These are phyloP conservation scores for Sedum album DNA, from an alignment of 164 flowering plant genomes.

Conservation along the genomic window DNA sequence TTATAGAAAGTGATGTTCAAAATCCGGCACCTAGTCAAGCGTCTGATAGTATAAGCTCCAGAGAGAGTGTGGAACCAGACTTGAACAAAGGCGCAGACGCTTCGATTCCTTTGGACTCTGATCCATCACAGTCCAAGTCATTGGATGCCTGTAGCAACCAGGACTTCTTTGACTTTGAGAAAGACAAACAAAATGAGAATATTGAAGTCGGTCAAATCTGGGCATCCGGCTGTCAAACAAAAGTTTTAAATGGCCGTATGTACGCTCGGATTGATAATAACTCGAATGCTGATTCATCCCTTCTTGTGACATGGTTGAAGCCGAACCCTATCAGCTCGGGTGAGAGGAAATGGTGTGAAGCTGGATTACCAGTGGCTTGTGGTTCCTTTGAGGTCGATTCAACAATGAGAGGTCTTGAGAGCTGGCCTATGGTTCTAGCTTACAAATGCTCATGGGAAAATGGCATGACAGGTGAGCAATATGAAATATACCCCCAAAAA, in stretches of 20 bases:
- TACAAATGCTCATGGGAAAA: conserved; percentile 20
- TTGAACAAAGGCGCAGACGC: conserved; percentile 3
- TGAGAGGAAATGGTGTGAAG: conserved; percentile 40
- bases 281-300: background rate
- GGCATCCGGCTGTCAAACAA: conserved; percentile 15
- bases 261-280: conserved; percentile 13
- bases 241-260: conserved; percentile 6
- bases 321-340: conserved; percentile 26
- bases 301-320: conserved; percentile 31
- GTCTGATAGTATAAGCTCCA: conserved; percentile 6
- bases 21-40: conserved; percentile 1
- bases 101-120: background rate
- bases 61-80: background rate
- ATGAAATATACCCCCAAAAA: conserved; percentile 27
- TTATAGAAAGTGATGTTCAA: background rate
- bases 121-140: background rate
- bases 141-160: conserved; percentile 7
- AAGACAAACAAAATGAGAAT: conserved; percentile 13
- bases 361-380: conserved; percentile 42
- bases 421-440: conserved; percentile 19
- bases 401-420: conserved; percentile 12
- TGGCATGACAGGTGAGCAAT: conserved; percentile 18
- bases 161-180: conserved; percentile 18
- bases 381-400: conserved; percentile 30
- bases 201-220: conserved; percentile 19